These are phyloP conservation scores for Leccinum sublutescens DNA, from an alignment of 768 basidiomycete genomes.

Conservation along the genomic window DNA sequence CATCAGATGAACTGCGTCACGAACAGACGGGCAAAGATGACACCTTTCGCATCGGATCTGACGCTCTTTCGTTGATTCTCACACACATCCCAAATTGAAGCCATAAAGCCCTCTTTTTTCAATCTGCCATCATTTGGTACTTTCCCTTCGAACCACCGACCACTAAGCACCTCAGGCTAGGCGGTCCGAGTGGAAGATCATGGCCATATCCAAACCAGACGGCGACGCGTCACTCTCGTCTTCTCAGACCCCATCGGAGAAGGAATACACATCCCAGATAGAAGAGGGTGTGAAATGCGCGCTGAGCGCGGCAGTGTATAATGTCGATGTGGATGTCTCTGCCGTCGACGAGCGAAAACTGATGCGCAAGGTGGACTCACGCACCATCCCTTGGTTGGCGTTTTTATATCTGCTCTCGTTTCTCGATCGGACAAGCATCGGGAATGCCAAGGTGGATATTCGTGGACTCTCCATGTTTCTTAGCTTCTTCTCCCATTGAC, in stretches of 20 bases:
- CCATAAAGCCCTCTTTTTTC: background rate
- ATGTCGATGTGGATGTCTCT: slow-evolving; percentile 52
- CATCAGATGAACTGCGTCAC: too few relatives aligned
- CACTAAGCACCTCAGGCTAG: background rate
- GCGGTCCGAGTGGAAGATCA: background rate
- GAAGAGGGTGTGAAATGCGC: background rate
- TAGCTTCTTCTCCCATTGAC: background rate
- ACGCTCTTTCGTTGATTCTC: too few relatives aligned
- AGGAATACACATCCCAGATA: background rate
- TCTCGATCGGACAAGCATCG: slow-evolving; percentile 56
- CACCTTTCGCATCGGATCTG: too few relatives aligned
- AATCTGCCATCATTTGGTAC: background rate
- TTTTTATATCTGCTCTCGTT: slow-evolving; percentile 77
- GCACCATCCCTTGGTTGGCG: slow-evolving; percentile 67
- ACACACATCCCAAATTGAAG: too few relatives aligned
- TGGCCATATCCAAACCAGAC: background rate
- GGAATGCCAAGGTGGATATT: slow-evolving; percentile 34
- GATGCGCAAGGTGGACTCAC: slow-evolving; percentile 65
- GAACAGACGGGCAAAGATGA: too few relatives aligned
- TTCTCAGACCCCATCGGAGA: slow-evolving; percentile 4
- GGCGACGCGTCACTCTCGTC: background rate
- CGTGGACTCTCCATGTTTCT: too few relatives aligned
- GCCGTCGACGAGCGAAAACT: slow-evolving; percentile 67
- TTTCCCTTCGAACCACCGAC: background rate
- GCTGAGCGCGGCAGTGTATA: slow-evolving; percentile 22